Evolutionary conservation across 352 stramenopile species (phyloP).

Genomic region (Phytophthora crassamura): DNA sequence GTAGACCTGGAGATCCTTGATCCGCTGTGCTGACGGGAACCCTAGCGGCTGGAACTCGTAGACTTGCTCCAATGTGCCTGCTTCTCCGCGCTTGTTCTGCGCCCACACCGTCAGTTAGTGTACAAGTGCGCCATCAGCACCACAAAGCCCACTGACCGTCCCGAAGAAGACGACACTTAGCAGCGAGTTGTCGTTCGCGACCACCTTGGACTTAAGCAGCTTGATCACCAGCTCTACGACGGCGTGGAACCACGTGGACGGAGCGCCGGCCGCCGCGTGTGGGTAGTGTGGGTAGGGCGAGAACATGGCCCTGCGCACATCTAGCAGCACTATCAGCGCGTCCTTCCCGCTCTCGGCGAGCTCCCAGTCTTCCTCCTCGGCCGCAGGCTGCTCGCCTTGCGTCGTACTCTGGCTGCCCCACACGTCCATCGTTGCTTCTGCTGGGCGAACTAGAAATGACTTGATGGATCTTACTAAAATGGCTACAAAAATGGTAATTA

Average conservation of each 20-base stretch:
- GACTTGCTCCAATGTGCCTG: conserved; percentile 67
- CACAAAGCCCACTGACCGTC: conserved; percentile 45
- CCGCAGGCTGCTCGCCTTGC: conserved; percentile 12
- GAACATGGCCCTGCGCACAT: conserved; percentile 78
- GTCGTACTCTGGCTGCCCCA: conserved; percentile 41
- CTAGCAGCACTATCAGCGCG: conserved; percentile 78
- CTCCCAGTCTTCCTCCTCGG: conserved; percentile 73
- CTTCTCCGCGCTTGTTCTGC: conserved; percentile 68
- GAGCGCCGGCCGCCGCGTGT: conserved; percentile 18
- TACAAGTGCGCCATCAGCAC: not conserved
- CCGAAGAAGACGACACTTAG: conserved; percentile 83
- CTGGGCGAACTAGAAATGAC: conserved; percentile 12
- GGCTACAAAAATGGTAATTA: conserved; percentile 19
- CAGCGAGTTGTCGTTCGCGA: conserved; percentile 83
- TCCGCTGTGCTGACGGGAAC: conserved; percentile 73
- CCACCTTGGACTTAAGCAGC: conserved; percentile 79
- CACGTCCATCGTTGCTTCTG: conserved; percentile 48
- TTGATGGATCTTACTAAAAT: conserved; percentile 25
- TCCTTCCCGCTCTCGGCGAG: conserved; percentile 69
- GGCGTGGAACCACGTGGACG: conserved; percentile 76
- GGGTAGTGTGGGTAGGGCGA: conserved; percentile 43
- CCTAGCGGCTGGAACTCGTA: conserved; percentile 80
- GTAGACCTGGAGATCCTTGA: conserved; percentile 73
- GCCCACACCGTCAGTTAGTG: conserved; percentile 4
- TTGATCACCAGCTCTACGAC: conserved; percentile 72